A percentile compares a stretch with the other conserved stretches of the same genome.
phyloP scores from a whole-genome alignment of 768 basidiomycete species.

The Amylocystis lapponica region DNA sequence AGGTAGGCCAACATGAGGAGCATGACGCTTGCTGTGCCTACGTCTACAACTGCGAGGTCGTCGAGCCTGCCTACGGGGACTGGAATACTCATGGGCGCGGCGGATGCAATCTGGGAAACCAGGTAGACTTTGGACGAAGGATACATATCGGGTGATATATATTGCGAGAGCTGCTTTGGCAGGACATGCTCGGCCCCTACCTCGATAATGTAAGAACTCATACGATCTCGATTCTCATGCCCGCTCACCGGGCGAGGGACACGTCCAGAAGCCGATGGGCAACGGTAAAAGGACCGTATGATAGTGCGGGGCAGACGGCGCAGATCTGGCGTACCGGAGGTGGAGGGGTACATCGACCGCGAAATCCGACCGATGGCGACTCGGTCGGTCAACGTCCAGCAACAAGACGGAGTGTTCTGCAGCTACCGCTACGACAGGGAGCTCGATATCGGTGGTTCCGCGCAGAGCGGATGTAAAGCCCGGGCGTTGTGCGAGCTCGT shows the following conservation, averaged over 20 bases:
- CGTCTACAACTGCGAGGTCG: conserved; percentile 29
- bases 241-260: conserved; percentile 14
- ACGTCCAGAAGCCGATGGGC: conserved; percentile 30
- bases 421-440: conserved; percentile 34
- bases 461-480: conserved; percentile 28
- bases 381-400: conserved; percentile 20
- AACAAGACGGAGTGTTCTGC: conserved; percentile 23
- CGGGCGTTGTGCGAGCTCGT: conserved; percentile 33
- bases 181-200: too few relatives aligned
- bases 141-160: conserved; percentile 5
- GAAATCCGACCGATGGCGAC: conserved; percentile 2
- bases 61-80: conserved; percentile 31
- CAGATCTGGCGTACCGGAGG: conserved; percentile 35
- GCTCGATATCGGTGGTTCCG: conserved; percentile 37
- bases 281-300: conserved; percentile 19
- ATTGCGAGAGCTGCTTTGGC: conserved; percentile 3
- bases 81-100: conserved; percentile 11
- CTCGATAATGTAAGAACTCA: too few relatives aligned
- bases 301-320: conserved; percentile 6
- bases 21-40: conserved; percentile 29
- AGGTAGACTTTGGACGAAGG: background rate
- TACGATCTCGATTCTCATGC: too few relatives aligned
- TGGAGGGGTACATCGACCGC: conserved; percentile 37
- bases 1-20: conserved; percentile 31
- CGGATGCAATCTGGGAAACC: conserved; percentile 5